A percentile compares a stretch with the other conserved stretches of the same genome.
These are phyloP conservation scores for Lathyrus oleraceus DNA, from an alignment of 306 rosid genomes.

Conservation along the genomic window DNA sequence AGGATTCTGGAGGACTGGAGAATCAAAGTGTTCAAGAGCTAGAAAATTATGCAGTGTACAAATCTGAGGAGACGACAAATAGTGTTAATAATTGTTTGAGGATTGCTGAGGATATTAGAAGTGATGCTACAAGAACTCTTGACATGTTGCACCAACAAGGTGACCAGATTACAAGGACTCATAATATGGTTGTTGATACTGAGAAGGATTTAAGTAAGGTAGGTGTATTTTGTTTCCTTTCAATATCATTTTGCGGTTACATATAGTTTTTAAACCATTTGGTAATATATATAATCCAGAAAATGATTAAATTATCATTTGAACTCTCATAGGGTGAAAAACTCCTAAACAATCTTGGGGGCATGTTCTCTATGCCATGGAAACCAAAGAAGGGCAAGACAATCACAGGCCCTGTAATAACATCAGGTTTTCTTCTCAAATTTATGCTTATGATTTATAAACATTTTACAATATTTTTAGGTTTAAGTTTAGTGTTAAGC, in stretches of 20 bases:
- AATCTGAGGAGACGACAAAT: constrained; percentile 78
- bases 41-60: constrained; percentile 70
- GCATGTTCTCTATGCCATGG: constrained; percentile 89
- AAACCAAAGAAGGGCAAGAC: constrained; percentile 73
- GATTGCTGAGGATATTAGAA: constrained; percentile 83
- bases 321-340: constrained; percentile 82
- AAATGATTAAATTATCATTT: neutral
- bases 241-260: too few relatives aligned
- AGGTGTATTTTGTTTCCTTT: neutral
- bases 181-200: constrained; percentile 69
- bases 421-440: constrained; percentile 59
- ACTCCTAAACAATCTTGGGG: constrained; percentile 90
- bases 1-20: constrained; percentile 68
- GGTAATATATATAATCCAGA: neutral
- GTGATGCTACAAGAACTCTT: constrained; percentile 80
- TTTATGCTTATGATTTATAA: neutral
- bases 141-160: constrained; percentile 93
- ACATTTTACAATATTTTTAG: too few relatives aligned
- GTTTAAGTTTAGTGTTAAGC: too few relatives aligned
- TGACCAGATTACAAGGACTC: constrained; percentile 87
- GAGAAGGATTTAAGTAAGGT: constrained; percentile 87
- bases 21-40: constrained; percentile 74
- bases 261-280: too few relatives aligned
- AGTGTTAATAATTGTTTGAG: constrained; percentile 69
- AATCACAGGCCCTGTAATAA: constrained; percentile 70